phyloP scores from a whole-genome alignment of 2,329 filamentous ascomycete genomes.

The Fusarium euwallaceae region DNA sequence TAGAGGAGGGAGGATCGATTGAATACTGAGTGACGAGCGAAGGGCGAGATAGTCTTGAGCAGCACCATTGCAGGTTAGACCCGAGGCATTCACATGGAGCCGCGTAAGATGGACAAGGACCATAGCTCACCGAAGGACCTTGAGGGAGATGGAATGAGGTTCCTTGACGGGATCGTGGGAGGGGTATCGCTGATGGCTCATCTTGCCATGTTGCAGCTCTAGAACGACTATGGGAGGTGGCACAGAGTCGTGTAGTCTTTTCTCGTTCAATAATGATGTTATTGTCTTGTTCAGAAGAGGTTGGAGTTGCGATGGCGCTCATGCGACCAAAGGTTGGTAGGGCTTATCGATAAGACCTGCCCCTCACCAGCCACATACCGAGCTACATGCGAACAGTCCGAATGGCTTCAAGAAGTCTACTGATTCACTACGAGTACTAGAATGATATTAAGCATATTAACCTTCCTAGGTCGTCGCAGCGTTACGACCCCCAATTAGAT shows the following conservation, averaged over 20 bases:
- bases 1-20: slow-evolving; percentile 61
- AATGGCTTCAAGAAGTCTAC: neutral
- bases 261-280: slow-evolving; percentile 7
- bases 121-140: slow-evolving; percentile 73
- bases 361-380: slow-evolving; percentile 14
- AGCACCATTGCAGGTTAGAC: slow-evolving; percentile 20
- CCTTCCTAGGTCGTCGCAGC: slow-evolving; percentile 8
- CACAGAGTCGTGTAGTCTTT: neutral
- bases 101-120: neutral
- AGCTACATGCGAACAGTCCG: slow-evolving; percentile 3
- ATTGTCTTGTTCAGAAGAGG: slow-evolving; percentile 5
- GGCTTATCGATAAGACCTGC: slow-evolving; percentile 37
- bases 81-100: neutral
- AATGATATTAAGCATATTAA: neutral
- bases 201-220: slow-evolving; percentile 46
- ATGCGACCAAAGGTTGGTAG: slow-evolving; percentile 12
- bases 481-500: slow-evolving; percentile 9
- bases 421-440: slow-evolving; percentile 25
- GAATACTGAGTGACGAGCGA: slow-evolving; percentile 80
- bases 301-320: slow-evolving; percentile 13
- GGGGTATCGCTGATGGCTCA: slow-evolving; percentile 71
- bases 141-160: slow-evolving; percentile 82
- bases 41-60: slow-evolving; percentile 80
- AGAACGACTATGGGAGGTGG: neutral
- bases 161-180: slow-evolving; percentile 75